phyloP scores from a whole-genome alignment of 345 rosid genomes.

The Salix arbutifolia region DNA sequence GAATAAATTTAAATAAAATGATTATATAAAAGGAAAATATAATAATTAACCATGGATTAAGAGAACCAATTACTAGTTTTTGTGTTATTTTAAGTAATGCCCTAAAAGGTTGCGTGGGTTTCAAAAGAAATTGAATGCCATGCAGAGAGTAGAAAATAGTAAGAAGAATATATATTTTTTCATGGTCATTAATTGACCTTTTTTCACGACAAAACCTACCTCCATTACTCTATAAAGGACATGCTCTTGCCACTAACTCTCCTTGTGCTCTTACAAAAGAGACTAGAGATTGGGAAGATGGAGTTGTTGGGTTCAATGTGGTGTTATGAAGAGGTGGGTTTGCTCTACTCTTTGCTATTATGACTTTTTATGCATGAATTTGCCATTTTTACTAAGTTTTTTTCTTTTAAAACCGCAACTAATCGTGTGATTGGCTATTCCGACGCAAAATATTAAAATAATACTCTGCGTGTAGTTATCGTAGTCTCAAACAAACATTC shows the following conservation, averaged over 20 bases:
- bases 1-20: neutral
- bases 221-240: conserved; percentile 39
- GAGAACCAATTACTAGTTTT: neutral
- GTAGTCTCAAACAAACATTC: too few species aligned
- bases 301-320: conserved; percentile 57
- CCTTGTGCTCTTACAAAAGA: conserved; percentile 12
- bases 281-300: conserved; percentile 37
- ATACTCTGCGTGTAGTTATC: too few species aligned
- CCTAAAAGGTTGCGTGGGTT: conserved; percentile 45
- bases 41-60: too few species aligned
- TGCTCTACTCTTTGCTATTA: neutral
- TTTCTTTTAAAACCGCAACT: too few species aligned
- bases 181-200: conserved; percentile 15
- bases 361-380: too few species aligned
- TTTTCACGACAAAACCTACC: neutral
- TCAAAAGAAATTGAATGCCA: conserved; percentile 16
- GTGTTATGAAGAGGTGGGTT: conserved; percentile 75
- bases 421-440: too few species aligned
- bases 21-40: neutral
- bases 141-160: conserved; percentile 29
- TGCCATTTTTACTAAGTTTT: too few species aligned
- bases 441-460: too few species aligned
- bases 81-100: conserved; percentile 32
- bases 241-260: conserved; percentile 1
- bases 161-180: neutral